A percentile compares a stretch with the other conserved stretches of the same genome.
These are phyloP conservation scores for Aspergillus quadrilineatus DNA, from an alignment of 2,329 filamentous ascomycete genomes.

Conservation along the genomic window DNA sequence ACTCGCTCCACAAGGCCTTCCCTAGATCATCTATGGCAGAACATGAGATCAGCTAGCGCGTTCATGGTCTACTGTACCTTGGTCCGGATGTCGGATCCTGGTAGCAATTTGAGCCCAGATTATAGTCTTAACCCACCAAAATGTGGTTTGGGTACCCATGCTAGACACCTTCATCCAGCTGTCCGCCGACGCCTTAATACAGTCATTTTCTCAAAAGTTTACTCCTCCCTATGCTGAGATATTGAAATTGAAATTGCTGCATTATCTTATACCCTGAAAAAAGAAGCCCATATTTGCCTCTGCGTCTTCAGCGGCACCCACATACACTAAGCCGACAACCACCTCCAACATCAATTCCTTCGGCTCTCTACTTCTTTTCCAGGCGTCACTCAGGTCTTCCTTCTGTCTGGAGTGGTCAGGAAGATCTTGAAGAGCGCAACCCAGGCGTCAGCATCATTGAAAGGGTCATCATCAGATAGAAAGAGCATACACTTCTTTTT, in stretches of 20 bases:
- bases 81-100: too few species aligned
- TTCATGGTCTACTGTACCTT: too few species aligned
- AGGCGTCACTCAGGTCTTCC: conserved; percentile 2
- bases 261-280: neutral
- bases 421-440: conserved; percentile 1
- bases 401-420: neutral
- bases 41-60: neutral
- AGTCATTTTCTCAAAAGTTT: too few species aligned
- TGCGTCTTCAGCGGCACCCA: neutral
- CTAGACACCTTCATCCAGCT: too few species aligned
- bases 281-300: neutral
- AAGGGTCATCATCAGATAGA: conserved; percentile 1
- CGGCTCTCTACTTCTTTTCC: conserved; percentile 8
- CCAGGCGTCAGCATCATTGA: neutral
- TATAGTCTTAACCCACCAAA: too few species aligned
- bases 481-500: conserved; percentile 4
- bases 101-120: too few species aligned
- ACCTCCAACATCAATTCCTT: neutral
- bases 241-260: too few species aligned
- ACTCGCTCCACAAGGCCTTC: neutral
- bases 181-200: too few species aligned
- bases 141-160: too few species aligned
- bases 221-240: too few species aligned
- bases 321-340: neutral
- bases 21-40: neutral